Conservation (phyloP, 805 yeast genomes). For the Candida parachauliodes region DNA sequence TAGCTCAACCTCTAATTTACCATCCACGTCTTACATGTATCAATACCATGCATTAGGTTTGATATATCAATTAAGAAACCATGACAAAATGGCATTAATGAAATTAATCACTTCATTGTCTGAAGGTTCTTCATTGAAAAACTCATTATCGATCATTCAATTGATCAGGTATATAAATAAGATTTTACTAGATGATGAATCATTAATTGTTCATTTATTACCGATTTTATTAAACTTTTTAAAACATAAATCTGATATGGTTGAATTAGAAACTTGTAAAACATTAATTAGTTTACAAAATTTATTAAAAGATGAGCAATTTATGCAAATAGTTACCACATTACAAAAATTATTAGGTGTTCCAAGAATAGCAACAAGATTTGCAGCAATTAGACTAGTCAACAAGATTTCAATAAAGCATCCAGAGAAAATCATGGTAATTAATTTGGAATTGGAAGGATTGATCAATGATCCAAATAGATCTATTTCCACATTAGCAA, state of each 20-base stretch:
- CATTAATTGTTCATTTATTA: slow-evolving; percentile 55
- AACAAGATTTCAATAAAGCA: slow-evolving; percentile 78
- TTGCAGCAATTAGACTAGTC: slow-evolving; percentile 88
- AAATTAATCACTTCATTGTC: slow-evolving; percentile 80
- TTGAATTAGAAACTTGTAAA: slow-evolving; percentile 88
- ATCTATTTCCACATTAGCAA: slow-evolving; percentile 93
- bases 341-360: slow-evolving; percentile 77
- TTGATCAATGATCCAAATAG: slow-evolving; percentile 86
- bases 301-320: slow-evolving; percentile 59
- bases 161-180: slow-evolving; percentile 78
- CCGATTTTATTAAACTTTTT: slow-evolving; percentile 68
- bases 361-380: slow-evolving; percentile 85
- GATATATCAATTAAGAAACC: slow-evolving; percentile 80
- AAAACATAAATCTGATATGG: slow-evolving; percentile 81
- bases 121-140: slow-evolving; percentile 59
- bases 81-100: slow-evolving; percentile 90
- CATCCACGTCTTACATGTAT: slow-evolving; percentile 73
- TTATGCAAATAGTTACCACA: slow-evolving; percentile 65
- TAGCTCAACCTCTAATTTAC: slow-evolving; percentile 45
- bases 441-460: slow-evolving; percentile 81
- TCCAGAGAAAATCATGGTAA: slow-evolving; percentile 74
- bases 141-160: slow-evolving; percentile 81
- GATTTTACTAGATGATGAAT: slow-evolving; percentile 68
- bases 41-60: slow-evolving; percentile 96
- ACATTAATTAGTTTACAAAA: slow-evolving; percentile 53